Evolutionary conservation across 169 alveolate genomes (phyloP), one percentile per base, ranked within the genome.

Genomic region (Plasmodium relictum): DNA sequence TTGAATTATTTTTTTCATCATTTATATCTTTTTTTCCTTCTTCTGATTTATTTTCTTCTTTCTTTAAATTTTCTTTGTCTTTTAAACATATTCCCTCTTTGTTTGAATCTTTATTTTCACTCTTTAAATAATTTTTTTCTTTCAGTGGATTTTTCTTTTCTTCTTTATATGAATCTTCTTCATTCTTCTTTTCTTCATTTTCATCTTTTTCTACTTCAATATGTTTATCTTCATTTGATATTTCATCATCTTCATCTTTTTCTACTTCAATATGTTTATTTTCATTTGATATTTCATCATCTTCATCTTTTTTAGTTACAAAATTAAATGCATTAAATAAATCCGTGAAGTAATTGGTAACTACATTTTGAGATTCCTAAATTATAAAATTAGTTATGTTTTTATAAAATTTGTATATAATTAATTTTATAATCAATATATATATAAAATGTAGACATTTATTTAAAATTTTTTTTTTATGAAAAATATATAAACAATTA

Each of bases 291-390:
- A 10, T 50, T 44, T 70, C 20, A 50, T 50, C 45, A 26, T 54
- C 9, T 54, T 54, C 54, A n/a, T 12, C 45, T 6, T 14, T 10
- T 48, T 45, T 45, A 18, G 44, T 65, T 20, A 54, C 74, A 54
- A 78, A 78, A 78, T 65, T 78, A 44, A 78, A 78, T 18, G 78
- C 89, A 50, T 48, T 65, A 66, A 78, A 48, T 24, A 78, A 41
- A 56, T 65, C 73, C 10, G 89, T 39, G 22, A 78, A 50, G 10
- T 78, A 78, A 18, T 68, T 65, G 14, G 45, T 24, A 7, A 70
- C 50, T 26, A 26, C 50, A 39, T 58, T 54, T 24, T 48, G 59
- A 59, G 24, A 41, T 7, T 26, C 66, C 89, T 78, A 44, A 12
- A 78, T 45, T 31, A 68, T 14, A 9, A 14, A 39, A 4, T 16